Conservation (phyloP, 331 rosid genomes). For the Acacia concinna region DNA sequence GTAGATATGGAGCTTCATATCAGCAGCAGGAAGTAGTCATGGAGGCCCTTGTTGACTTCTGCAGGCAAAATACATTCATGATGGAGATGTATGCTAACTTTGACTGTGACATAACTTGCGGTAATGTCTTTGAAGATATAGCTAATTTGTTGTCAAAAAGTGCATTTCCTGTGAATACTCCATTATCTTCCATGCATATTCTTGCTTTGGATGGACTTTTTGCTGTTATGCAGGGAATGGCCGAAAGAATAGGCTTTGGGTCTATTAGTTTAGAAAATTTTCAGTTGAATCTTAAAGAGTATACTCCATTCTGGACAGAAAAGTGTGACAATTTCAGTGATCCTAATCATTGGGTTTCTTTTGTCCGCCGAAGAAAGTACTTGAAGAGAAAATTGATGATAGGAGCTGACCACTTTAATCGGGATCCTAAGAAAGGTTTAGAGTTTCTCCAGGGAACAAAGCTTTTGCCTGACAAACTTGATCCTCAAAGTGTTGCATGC, state of each 20-base stretch:
- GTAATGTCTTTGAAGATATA: constrained; percentile 82
- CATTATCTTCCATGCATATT: constrained; percentile 77
- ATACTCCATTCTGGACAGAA: constrained; percentile 85
- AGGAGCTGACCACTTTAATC: constrained; percentile 90
- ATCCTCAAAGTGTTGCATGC: constrained; percentile 89
- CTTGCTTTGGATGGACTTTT: constrained; percentile 93
- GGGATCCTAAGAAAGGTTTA: constrained; percentile 83
- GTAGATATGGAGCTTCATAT: constrained; percentile 82
- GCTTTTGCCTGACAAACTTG: constrained; percentile 85
- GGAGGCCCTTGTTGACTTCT: constrained; percentile 94
- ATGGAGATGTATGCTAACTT: constrained; percentile 89
- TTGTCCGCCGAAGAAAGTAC: constrained; percentile 65
- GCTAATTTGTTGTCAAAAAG: constrained; percentile 81
- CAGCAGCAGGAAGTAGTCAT: constrained; percentile 89
- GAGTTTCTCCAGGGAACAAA: constrained; percentile 91
- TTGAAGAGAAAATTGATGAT: constrained; percentile 78
- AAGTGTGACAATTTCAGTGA: constrained; percentile 69
- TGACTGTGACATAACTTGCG: constrained; percentile 84
- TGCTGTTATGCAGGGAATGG: constrained; percentile 85
- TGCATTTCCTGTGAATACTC: constrained; percentile 88
- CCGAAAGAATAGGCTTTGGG: constrained; percentile 69
- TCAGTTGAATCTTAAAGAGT: constrained; percentile 64
- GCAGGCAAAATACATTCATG: constrained; percentile 82
- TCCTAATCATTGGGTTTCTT: constrained; percentile 82
- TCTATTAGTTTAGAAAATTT: constrained; percentile 43